These are phyloP conservation scores for Pachyrhizus erosus DNA, from an alignment of 306 rosid genomes.

Conservation along the genomic window DNA sequence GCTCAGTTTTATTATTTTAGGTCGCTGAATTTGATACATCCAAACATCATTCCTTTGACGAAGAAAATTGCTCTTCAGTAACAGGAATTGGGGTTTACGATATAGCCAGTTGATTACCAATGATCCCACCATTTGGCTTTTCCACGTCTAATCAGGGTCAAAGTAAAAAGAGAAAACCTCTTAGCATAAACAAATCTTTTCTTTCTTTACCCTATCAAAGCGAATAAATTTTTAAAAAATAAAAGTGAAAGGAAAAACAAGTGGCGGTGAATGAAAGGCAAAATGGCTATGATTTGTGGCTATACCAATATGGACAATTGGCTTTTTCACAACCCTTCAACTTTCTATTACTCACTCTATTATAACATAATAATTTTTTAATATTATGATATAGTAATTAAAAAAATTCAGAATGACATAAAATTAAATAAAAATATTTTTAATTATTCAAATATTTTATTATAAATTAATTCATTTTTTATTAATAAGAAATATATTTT, in stretches of 20 bases:
- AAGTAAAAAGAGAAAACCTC: not conserved
- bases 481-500: too few relatives aligned
- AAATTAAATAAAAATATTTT: too few relatives aligned
- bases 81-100: conserved; percentile 32
- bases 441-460: too few relatives aligned
- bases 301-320: conserved; percentile 32
- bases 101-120: conserved; percentile 18
- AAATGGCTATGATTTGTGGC: conserved; percentile 36
- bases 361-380: too few relatives aligned
- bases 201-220: not conserved
- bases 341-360: conserved; percentile 4
- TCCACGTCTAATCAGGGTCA: not conserved
- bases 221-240: not conserved
- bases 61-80: conserved; percentile 30
- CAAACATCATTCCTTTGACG: conserved; percentile 50
- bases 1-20: conserved; percentile 23
- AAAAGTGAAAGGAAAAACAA: not conserved
- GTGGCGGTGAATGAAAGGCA: conserved; percentile 33
- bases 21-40: conserved; percentile 31
- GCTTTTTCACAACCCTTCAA: not conserved
- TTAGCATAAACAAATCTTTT: not conserved
- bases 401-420: too few relatives aligned
- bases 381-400: too few relatives aligned
- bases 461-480: too few relatives aligned
- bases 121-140: conserved; percentile 25